Percentiles rank a stretch among this genome's conserved stretches.
These are phyloP conservation scores for Solanum tarijense DNA, from an alignment of 257 asterid genomes.

Conservation along the genomic window DNA sequence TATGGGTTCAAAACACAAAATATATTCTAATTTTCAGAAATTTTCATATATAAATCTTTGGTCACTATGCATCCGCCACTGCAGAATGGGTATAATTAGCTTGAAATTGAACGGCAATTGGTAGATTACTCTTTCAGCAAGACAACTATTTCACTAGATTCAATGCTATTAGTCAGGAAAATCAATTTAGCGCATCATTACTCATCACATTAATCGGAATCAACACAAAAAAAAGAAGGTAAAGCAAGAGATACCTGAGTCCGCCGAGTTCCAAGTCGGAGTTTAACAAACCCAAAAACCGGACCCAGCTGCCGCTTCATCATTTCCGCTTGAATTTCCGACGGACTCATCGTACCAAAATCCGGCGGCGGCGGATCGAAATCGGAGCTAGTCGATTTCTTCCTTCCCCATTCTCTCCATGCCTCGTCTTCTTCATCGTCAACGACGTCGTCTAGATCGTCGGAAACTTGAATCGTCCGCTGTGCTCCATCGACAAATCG, in stretches of 20 bases:
- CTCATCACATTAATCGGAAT: background rate
- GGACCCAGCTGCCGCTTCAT: constrained; percentile 73
- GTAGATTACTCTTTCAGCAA: background rate
- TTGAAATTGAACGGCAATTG: background rate
- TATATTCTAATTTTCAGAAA: too few relatives aligned
- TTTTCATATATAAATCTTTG: background rate
- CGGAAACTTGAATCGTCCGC: constrained; percentile 64
- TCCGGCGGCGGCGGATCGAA: constrained; percentile 81
- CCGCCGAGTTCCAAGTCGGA: constrained; percentile 59
- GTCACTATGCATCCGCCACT: background rate
- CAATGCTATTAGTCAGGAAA: background rate
- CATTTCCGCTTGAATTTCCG: constrained; percentile 58
- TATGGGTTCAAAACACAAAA: too few relatives aligned
- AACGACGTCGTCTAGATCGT: constrained; percentile 80
- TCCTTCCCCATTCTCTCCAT: constrained; percentile 87
- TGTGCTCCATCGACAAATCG: constrained; percentile 27
- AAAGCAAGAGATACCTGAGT: constrained; percentile 34
- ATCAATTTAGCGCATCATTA: background rate
- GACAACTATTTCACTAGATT: background rate
- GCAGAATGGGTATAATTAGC: background rate
- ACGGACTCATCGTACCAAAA: constrained; percentile 33
- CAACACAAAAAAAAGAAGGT: background rate
- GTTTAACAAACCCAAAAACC: constrained; percentile 82
- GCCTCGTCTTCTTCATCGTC: constrained; percentile 89
- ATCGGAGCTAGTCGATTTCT: constrained; percentile 23